Conservation (phyloP, 176 grass and related monocot species). For the Ampelocalamus luodianensis region DNA sequence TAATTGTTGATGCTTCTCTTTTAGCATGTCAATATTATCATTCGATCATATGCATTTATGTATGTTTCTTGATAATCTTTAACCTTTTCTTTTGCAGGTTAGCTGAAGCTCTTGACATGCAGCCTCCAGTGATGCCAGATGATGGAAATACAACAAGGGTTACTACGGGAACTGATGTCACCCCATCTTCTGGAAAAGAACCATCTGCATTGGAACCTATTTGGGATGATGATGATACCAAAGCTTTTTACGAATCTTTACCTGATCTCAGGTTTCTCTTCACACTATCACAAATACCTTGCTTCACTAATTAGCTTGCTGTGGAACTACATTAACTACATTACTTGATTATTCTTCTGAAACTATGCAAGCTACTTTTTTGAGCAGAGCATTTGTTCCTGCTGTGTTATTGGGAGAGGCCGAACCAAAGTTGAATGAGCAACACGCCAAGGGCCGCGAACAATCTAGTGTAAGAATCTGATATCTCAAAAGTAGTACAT, state of each 20-base stretch:
- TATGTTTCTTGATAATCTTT: slow-evolving; percentile 34
- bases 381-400: slow-evolving; percentile 93
- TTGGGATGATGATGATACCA: slow-evolving; percentile 99
- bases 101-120: slow-evolving; percentile 96
- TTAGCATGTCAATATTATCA: slow-evolving; percentile 9
- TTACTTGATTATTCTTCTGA: slow-evolving; percentile 35
- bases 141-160: slow-evolving; percentile 92
- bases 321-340: slow-evolving; percentile 30
- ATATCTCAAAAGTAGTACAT: slow-evolving; percentile 34
- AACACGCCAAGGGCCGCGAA: slow-evolving; percentile 71
- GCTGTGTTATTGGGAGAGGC: slow-evolving; percentile 93
- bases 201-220: slow-evolving; percentile 79
- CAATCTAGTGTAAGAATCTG: slow-evolving; percentile 81
- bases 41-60: background rate
- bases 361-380: slow-evolving; percentile 34
- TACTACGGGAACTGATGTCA: slow-evolving; percentile 71
- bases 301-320: slow-evolving; percentile 25
- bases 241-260: slow-evolving; percentile 94
- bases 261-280: slow-evolving; percentile 90
- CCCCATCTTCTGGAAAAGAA: slow-evolving; percentile 73
- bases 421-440: slow-evolving; percentile 82
- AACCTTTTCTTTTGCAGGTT: slow-evolving; percentile 56
- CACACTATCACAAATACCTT: slow-evolving; percentile 21
- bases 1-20: slow-evolving; percentile 5
- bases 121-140: slow-evolving; percentile 96